Percentiles rank a stretch among this genome's conserved stretches.
Evolutionary conservation across 495 filamentous ascomycete species (phyloP).

Genomic region (Penicillium mononematosum): DNA sequence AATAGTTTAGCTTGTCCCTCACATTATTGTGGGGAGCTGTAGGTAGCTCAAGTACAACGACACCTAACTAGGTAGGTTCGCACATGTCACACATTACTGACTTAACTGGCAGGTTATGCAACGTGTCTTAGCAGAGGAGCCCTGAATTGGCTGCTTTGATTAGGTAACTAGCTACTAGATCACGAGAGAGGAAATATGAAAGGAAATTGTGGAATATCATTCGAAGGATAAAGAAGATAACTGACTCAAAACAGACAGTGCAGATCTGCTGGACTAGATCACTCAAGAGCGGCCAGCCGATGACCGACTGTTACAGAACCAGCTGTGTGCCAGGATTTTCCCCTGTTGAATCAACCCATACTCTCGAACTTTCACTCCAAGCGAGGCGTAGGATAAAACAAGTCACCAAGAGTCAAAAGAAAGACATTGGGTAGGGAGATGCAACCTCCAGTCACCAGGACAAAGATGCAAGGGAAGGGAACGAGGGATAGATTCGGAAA

Average conservation of each 20-base stretch:
- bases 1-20: neutral
- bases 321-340: neutral
- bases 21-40: neutral
- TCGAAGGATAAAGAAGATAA: neutral
- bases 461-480: conserved; percentile 9
- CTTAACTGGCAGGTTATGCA: neutral
- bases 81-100: neutral
- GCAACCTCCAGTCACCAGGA: neutral
- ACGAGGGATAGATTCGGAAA: conserved; percentile 12
- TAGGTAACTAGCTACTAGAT: neutral
- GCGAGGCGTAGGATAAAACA: neutral
- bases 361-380: neutral
- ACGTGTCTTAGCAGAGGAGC: neutral
- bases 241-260: neutral
- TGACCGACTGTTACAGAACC: conserved; percentile 3
- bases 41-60: neutral
- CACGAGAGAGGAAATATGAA: neutral
- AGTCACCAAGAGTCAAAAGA: neutral
- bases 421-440: no score
- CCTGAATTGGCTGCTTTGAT: neutral
- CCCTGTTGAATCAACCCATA: neutral
- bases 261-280: neutral
- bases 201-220: neutral
- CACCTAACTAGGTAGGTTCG: neutral
- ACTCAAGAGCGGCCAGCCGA: neutral